phyloP scores from a whole-genome alignment of 371 early-diverging fungal species.

The Actinomortierella wolfii region DNA sequence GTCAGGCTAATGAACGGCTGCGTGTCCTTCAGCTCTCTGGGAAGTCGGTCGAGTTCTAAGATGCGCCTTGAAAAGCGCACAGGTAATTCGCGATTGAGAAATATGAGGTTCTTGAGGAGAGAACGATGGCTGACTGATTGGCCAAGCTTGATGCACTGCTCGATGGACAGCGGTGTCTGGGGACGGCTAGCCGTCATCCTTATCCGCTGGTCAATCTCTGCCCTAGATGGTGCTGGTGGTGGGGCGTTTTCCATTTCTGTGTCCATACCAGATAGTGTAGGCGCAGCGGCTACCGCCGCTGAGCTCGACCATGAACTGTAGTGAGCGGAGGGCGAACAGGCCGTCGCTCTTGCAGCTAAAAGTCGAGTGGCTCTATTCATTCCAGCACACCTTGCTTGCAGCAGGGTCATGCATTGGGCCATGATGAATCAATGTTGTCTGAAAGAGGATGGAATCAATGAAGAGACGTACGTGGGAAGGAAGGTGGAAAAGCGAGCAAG shows the following conservation, averaged over 20 bases:
- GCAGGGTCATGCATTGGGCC: no score
- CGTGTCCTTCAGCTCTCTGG: slow-evolving; percentile 25
- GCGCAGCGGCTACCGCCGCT: neutral
- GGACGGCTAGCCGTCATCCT: slow-evolving; percentile 25
- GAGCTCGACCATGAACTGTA: neutral
- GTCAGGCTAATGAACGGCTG: slow-evolving; percentile 33
- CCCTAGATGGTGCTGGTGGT: no score
- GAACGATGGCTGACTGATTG: slow-evolving; percentile 28
- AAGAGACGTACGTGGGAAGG: no score
- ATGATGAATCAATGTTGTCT: no score
- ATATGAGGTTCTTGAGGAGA: slow-evolving; percentile 35
- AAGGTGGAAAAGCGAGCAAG: no score
- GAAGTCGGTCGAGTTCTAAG: slow-evolving; percentile 25
- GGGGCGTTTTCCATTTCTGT: neutral
- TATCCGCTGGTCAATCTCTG: slow-evolving; percentile 19
- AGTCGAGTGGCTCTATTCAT: no score
- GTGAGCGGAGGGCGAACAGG: neutral
- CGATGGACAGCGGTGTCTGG: slow-evolving; percentile 38
- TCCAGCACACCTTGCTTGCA: no score
- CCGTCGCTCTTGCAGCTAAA: no score
- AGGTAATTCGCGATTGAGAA: slow-evolving; percentile 38
- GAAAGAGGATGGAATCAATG: no score
- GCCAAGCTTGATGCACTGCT: slow-evolving; percentile 34
- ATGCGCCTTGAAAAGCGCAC: slow-evolving; percentile 40
- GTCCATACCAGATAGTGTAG: neutral